These are phyloP conservation scores for Datura wrightii DNA, from an alignment of 257 asterid genomes.

Conservation along the genomic window DNA sequence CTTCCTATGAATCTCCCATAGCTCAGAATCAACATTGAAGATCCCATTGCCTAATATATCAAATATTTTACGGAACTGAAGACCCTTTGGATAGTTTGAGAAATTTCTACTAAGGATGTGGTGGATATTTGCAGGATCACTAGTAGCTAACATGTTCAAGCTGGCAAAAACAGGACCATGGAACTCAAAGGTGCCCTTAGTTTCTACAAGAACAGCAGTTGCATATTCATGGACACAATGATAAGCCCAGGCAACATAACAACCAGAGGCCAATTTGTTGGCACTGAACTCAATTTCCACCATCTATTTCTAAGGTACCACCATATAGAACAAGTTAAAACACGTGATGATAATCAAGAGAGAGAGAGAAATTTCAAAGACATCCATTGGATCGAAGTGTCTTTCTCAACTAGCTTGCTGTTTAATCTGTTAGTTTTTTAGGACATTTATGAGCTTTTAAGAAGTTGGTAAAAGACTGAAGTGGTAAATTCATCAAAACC, in stretches of 20 bases:
- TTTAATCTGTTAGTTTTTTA: no score
- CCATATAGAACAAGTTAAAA: slow-evolving; percentile 19
- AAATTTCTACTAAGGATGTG: neutral
- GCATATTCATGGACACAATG: neutral
- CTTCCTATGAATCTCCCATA: slow-evolving; percentile 12
- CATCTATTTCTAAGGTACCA: neutral
- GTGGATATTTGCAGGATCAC: slow-evolving; percentile 6
- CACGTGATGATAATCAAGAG: neutral
- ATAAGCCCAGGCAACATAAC: slow-evolving; percentile 13
- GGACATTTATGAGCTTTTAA: no score
- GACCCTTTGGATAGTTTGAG: slow-evolving; percentile 20
- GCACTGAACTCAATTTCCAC: slow-evolving; percentile 1
- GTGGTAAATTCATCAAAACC: no score
- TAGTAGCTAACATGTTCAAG: neutral
- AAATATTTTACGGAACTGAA: neutral
- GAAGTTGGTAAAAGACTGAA: no score
- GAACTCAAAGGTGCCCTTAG: neutral
- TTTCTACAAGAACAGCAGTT: neutral
- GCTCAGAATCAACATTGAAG: neutral
- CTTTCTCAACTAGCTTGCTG: neutral
- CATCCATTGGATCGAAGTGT: neutral
- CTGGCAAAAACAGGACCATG: neutral
- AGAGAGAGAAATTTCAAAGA: neutral
- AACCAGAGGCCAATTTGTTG: slow-evolving; percentile 18
- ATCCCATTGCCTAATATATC: slow-evolving; percentile 8